Conservation (phyloP, 371 early-diverging fungal genomes). For the Syncephalis fuscata region DNA sequence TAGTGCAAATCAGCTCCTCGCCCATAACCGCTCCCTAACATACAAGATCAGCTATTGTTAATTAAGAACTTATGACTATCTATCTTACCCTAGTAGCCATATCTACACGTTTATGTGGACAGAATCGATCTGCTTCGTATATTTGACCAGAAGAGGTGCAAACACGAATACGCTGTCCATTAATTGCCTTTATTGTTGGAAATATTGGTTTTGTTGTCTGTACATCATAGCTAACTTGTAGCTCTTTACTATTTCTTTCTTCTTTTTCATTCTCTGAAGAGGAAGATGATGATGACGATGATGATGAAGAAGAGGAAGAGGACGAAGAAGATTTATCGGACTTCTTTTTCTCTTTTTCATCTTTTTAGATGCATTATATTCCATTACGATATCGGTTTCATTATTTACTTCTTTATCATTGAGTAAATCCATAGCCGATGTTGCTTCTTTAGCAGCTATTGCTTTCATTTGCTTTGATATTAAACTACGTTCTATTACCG, state of each 20-base stretch:
- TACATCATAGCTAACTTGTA: not conserved
- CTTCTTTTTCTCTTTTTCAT: not conserved
- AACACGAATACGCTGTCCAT: conserved; percentile 32
- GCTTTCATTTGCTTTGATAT: conserved; percentile 2
- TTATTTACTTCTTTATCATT: no score
- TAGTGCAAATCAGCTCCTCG: conserved; percentile 32
- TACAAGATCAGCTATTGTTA: not conserved
- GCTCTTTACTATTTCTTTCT: not conserved
- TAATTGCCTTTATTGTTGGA: conserved; percentile 14
- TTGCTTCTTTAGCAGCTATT: conserved; percentile 3
- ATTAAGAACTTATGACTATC: not conserved
- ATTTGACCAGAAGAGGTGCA: conserved; percentile 26
- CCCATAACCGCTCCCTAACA: conserved; percentile 39
- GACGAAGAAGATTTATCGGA: not conserved
- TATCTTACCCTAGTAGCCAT: conserved; percentile 22
- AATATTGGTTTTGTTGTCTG: not conserved
- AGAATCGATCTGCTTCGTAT: conserved; percentile 45
- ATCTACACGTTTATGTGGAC: conserved; percentile 51
- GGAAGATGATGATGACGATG: conserved; percentile 1
- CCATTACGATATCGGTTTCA: no score
- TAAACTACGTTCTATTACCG: conserved; percentile 8
- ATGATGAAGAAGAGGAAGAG: not conserved
- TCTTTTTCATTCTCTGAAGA: not conserved
- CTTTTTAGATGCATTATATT: not conserved
- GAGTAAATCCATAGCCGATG: conserved; percentile 4